Conservation (phyloP, 2,329 filamentous ascomycete species). For the Aureobasidium lini region DNA sequence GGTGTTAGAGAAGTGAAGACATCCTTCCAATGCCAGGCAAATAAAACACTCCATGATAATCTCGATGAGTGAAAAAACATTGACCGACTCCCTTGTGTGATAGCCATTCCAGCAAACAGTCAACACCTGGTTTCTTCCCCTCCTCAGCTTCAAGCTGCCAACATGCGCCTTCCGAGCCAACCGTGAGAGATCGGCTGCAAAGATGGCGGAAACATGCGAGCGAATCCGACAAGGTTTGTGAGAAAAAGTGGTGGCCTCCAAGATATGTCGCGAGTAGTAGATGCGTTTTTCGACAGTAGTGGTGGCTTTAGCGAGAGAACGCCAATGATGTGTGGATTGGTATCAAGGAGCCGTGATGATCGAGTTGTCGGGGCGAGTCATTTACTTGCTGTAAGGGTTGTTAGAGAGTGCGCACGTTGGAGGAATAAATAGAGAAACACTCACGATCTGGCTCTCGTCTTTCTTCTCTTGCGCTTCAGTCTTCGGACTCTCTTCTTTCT, state of each 20-base stretch:
- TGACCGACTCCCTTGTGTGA: slow-evolving; percentile 5
- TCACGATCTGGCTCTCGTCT: slow-evolving; percentile 97
- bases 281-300: slow-evolving; percentile 11
- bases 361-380: slow-evolving; percentile 34
- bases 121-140: background rate
- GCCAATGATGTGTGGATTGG: background rate
- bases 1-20: slow-evolving; percentile 7
- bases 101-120: background rate
- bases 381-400: slow-evolving; percentile 34
- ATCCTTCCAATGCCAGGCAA: slow-evolving; percentile 8
- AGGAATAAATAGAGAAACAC: slow-evolving; percentile 31
- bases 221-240: slow-evolving; percentile 11
- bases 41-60: slow-evolving; percentile 7
- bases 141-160: slow-evolving; percentile 12
- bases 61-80: slow-evolving; percentile 11
- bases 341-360: slow-evolving; percentile 18
- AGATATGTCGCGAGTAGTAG: slow-evolving; percentile 8
- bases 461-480: slow-evolving; percentile 99
- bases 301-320: background rate
- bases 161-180: slow-evolving; percentile 12
- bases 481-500: slow-evolving; percentile 99
- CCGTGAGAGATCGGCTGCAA: slow-evolving; percentile 3
- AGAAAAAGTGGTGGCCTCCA: background rate
- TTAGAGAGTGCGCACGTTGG: slow-evolving; percentile 17
- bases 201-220: slow-evolving; percentile 10